These are phyloP conservation scores for Wickerhamiella siamensis DNA, from an alignment of 805 yeast species.

Conservation along the genomic window DNA sequence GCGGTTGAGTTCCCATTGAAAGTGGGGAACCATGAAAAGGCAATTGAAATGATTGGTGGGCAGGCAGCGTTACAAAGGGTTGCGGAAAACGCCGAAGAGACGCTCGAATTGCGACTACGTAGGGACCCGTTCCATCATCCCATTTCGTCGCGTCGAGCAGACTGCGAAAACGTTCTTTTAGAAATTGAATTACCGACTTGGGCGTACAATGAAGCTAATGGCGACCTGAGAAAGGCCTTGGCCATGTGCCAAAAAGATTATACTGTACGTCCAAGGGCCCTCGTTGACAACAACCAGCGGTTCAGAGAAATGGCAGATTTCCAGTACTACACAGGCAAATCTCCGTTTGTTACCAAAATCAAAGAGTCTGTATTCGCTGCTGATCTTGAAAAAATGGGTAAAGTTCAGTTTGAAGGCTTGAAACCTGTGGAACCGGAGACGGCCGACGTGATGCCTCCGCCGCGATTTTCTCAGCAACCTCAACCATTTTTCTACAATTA, in stretches of 20 bases:
- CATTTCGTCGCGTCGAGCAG: conserved; percentile 24
- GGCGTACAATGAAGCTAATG: conserved; percentile 18
- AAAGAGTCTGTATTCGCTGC: conserved; percentile 31
- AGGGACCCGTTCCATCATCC: conserved; percentile 35
- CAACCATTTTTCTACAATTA: conserved; percentile 70
- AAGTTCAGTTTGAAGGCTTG: conserved; percentile 23
- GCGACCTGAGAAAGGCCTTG: conserved; percentile 45
- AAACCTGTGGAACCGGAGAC: conserved; percentile 23
- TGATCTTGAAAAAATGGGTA: conserved; percentile 29
- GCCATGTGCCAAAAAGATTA: conserved; percentile 39
- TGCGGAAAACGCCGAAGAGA: conserved; percentile 23
- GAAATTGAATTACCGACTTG: conserved; percentile 22
- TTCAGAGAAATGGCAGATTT: conserved; percentile 84
- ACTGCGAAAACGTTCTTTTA: conserved; percentile 22
- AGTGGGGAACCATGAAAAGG: conserved; percentile 35
- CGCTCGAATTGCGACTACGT: conserved; percentile 26
- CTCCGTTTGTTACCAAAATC: conserved; percentile 33
- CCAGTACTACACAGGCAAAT: conserved; percentile 52
- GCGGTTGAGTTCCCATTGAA: conserved; percentile 68
- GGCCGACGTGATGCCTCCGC: conserved; percentile 70
- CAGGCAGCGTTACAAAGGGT: conserved; percentile 26
- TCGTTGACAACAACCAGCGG: conserved; percentile 52
- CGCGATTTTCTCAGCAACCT: conserved; percentile 59
- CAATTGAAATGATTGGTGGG: conserved; percentile 38
- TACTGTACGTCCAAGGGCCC: conserved; percentile 46